phyloP scores from a whole-genome alignment of 148 eudicot species.

The Rhododendron simsii region DNA sequence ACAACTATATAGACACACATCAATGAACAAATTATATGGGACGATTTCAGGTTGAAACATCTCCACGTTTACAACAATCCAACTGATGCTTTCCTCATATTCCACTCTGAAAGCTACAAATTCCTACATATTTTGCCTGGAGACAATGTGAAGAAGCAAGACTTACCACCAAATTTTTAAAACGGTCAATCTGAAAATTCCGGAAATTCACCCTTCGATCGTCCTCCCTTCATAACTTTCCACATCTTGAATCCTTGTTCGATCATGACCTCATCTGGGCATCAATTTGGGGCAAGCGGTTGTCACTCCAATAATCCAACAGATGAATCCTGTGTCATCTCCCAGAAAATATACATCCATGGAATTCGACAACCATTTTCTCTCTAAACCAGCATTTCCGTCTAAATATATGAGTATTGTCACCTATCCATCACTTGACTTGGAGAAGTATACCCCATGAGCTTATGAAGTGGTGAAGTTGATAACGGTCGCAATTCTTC shows the following conservation, averaged over 20 bases:
- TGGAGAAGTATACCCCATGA: slow-evolving; percentile 79
- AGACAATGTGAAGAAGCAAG: slow-evolving; percentile 1
- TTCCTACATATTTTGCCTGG: not conserved
- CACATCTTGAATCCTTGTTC: not conserved
- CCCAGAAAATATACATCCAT: not conserved
- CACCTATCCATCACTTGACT: slow-evolving; percentile 28
- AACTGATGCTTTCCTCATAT: not conserved
- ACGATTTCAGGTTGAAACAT: not conserved
- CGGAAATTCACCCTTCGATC: not conserved
- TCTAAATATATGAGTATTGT: not conserved
- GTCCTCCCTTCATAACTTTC: not conserved
- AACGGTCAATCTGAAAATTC: not conserved
- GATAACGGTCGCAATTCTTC: slow-evolving; percentile 38
- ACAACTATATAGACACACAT: not conserved
- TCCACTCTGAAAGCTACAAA: not conserved
- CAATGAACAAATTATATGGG: not conserved
- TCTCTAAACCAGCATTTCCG: not conserved
- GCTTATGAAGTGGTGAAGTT: slow-evolving; percentile 72
- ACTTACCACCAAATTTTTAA: not conserved
- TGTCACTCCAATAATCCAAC: not conserved
- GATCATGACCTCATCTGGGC: not conserved
- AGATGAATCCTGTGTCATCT: not conserved
- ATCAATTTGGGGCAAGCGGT: not conserved
- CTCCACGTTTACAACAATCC: not conserved
- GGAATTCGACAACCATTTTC: not conserved